A percentile compares a stretch with the other conserved stretches of the same genome.
phyloP scores from a whole-genome alignment of 2,329 filamentous ascomycete species.

The Penicillium crustosum region DNA sequence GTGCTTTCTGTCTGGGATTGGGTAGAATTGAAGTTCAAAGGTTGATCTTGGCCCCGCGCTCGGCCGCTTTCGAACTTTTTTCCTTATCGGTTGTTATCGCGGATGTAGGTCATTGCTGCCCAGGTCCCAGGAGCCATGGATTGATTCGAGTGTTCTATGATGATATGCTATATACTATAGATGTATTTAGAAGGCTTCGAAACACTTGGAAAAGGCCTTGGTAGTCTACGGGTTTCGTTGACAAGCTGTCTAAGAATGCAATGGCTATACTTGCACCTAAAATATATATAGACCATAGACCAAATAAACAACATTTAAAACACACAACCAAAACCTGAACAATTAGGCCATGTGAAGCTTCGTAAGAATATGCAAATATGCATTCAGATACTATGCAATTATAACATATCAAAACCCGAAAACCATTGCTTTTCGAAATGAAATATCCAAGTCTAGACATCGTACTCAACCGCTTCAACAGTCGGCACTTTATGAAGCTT shows the following conservation, averaged over 20 bases:
- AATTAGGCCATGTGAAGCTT: neutral
- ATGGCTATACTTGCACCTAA: neutral
- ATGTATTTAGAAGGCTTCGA: neutral
- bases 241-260: neutral
- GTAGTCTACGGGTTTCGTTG: neutral
- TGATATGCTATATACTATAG: neutral
- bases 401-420: neutral
- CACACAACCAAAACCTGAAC: neutral
- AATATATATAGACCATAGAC: neutral
- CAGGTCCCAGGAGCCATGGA: neutral
- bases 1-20: constrained; percentile 1
- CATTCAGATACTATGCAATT: neutral
- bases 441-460: constrained; percentile 23
- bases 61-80: constrained; percentile 27
- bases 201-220: neutral
- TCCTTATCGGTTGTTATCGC: constrained; percentile 26
- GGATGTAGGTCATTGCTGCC: neutral
- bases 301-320: neutral
- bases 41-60: constrained; percentile 17
- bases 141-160: neutral
- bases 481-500: constrained; percentile 33
- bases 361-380: neutral
- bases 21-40: constrained; percentile 6
- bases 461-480: constrained; percentile 34
- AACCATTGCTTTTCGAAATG: neutral